Conservation (phyloP, 2,329 filamentous ascomycete genomes). For the Exophiala oligosperma region DNA sequence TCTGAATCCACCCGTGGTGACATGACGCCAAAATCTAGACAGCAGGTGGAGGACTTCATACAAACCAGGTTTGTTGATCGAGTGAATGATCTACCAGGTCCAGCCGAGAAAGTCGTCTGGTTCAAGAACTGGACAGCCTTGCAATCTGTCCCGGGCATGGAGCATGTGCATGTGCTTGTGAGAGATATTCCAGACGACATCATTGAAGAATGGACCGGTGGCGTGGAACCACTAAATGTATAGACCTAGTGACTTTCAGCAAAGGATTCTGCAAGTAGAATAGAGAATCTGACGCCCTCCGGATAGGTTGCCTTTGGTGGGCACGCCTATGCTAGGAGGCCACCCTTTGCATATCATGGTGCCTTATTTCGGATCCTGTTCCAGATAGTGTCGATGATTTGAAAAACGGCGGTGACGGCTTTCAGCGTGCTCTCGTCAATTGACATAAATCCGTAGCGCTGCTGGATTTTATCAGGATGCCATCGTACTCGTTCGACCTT, state of each 20-base stretch:
- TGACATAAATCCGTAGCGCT: constrained; percentile 75
- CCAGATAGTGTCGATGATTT: constrained; percentile 83
- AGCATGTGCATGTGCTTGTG: constrained; percentile 59
- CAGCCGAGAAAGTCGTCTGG: constrained; percentile 56
- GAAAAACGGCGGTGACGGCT: constrained; percentile 85
- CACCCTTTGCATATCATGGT: background rate
- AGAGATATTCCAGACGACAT: constrained; percentile 48
- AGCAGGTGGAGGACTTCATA: constrained; percentile 52
- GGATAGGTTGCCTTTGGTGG: no score
- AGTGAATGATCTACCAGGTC: constrained; percentile 36
- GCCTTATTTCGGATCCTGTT: constrained; percentile 38
- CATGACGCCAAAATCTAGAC: constrained; percentile 51
- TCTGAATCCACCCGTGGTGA: constrained; percentile 49
- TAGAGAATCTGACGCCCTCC: background rate
- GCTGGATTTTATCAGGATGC: constrained; percentile 98
- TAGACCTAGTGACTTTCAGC: constrained; percentile 1
- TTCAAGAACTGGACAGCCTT: constrained; percentile 65
- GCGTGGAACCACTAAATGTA: constrained; percentile 21
- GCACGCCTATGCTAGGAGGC: no score
- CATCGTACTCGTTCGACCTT: constrained; percentile 87
- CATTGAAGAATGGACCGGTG: constrained; percentile 46
- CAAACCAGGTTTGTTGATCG: constrained; percentile 49
- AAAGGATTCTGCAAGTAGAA: background rate
- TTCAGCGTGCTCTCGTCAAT: constrained; percentile 73
- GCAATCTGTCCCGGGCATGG: constrained; percentile 60